These are phyloP conservation scores for Neurospora discreta DNA, from an alignment of 495 filamentous ascomycete species.

Conservation along the genomic window DNA sequence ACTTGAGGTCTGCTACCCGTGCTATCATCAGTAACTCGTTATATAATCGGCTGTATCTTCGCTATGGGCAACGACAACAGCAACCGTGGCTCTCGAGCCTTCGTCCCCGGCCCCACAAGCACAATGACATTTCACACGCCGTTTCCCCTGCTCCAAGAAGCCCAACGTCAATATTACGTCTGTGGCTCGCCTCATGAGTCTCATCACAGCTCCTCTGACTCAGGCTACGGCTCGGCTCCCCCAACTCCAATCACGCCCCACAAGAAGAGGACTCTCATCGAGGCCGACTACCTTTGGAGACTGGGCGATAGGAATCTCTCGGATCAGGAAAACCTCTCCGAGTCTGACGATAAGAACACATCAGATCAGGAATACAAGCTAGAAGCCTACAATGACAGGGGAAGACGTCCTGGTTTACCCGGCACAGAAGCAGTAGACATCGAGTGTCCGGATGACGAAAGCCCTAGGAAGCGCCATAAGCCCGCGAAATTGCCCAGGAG, in stretches of 20 bases:
- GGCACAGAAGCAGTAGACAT: not conserved
- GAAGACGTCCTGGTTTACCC: not conserved
- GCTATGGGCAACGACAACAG: slow-evolving; percentile 7
- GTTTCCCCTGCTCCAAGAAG: not conserved
- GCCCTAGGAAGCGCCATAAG: slow-evolving; percentile 2
- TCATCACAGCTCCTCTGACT: slow-evolving; percentile 12
- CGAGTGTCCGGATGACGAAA: not conserved
- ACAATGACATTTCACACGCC: slow-evolving; percentile 4
- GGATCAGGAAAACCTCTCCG: slow-evolving; percentile 14
- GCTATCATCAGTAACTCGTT: not conserved
- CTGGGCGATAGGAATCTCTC: slow-evolving; percentile 16
- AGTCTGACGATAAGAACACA: slow-evolving; percentile 12
- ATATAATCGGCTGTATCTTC: slow-evolving; percentile 1
- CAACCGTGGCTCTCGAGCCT: slow-evolving; percentile 1
- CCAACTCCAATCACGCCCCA: not conserved
- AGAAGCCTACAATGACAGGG: slow-evolving; percentile 4
- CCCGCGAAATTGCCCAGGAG: slow-evolving; percentile 11
- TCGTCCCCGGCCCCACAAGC: slow-evolving; percentile 2
- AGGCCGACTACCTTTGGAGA: slow-evolving; percentile 2
- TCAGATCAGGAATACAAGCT: slow-evolving; percentile 17
- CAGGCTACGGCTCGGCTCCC: slow-evolving; percentile 17
- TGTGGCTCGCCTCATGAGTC: slow-evolving; percentile 4
- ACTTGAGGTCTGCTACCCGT: not conserved
- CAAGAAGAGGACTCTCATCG: not conserved
- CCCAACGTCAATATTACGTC: slow-evolving; percentile 5